Base-by-base conservation (phyloP, 1,139 yeast genomes). In the Lodderomyces elongisporus region DNA sequence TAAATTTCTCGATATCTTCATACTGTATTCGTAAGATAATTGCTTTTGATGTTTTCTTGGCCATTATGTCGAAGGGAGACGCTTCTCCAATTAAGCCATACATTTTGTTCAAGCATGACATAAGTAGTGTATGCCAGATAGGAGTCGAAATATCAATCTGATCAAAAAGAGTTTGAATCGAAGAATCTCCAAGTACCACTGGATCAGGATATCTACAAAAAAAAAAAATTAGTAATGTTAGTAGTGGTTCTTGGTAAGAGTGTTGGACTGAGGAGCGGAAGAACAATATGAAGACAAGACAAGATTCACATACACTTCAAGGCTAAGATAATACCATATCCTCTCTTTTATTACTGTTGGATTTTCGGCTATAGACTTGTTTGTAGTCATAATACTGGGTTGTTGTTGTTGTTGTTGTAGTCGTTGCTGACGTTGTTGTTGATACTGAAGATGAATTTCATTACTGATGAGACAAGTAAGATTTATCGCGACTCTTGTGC, bases 51-150 rank as follows among this genome's bases (percentile, higher is more conserved):
- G 33, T 12, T 4, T 9, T 16, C 9, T 34, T 32, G 3, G 34
- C 34, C 22, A 60, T 40, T 4, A 64, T 40, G 32, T 60, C 66
- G 39, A 53, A 60, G 31, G 51, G 62, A 2, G 52, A 37, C 1
- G 68, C 46, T 38, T 61, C 67, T 2, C 70, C 70, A 25, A 63
- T 48, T 21, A 64, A 31, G 2, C 70, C 70, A 34, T 64, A 59
- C 30, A 61, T 41, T 30, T 55, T 56, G 15, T 47, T 47, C 32
- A 64, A 41, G 30, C 58, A 48, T 4, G 52, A 44, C 8, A 37
- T 32, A 1, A 64, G 46, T 7, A 61, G 46, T 2, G 60, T 45
- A 27, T 52, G 56, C 69, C 70, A 63, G 3, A 64, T 53, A 4
- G 61, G 37, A 27, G 33, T 31, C 37, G 58, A 64, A 5, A 59